Base-by-base conservation (phyloP, 257 asterid species). In the Solanum sparsipilum region DNA sequence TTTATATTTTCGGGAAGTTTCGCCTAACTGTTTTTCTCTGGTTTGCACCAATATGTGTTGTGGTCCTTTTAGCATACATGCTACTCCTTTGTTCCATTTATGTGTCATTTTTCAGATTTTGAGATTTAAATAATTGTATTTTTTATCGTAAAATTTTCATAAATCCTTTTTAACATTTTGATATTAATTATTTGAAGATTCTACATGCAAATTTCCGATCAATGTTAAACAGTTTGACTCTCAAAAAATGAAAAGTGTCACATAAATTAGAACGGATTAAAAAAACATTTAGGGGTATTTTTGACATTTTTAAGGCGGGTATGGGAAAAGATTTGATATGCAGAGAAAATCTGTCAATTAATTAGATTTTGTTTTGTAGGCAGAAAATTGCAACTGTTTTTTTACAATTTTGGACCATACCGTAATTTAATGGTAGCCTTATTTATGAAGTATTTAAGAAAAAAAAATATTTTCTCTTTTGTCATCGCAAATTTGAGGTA, bases 241-340 rank as follows among this genome's bases (percentile, higher is more conserved):
- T 5, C 0, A 0, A 52, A 52, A 52, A 16, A 18, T 2, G 0
- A 16, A 16, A 16, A 5, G 0, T 52, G 4, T 52, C 10, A 18
- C 10, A 52, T 18, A 18, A 18, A 52, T 52, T 2, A 16, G 3
- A 52, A 52, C 4, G 23, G 10, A 52, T 1, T 52, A 16, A 18
- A 52, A 52, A 52, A 56, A 7, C 1, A 15, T n/a, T 20, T 52
- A 16, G 84, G 85, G 39, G 11, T 29, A 44, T 2, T 81, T 81
- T 46, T 81, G 67, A 29, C 29, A 46, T 46, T 81, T 46, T 31
- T 1, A 5, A 2, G 5, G 3, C 3, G 3, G 2, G 18, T 81
- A 16, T 18, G 44, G 85, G 39, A 16, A 81, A 48, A 81, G 18
- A 48, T 27, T 46, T 79, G 41, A 16, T 46, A 4, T 25, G 15